phyloP scores from a whole-genome alignment of 1,284 basidiomycete species.

The Puccinia triticina region DNA sequence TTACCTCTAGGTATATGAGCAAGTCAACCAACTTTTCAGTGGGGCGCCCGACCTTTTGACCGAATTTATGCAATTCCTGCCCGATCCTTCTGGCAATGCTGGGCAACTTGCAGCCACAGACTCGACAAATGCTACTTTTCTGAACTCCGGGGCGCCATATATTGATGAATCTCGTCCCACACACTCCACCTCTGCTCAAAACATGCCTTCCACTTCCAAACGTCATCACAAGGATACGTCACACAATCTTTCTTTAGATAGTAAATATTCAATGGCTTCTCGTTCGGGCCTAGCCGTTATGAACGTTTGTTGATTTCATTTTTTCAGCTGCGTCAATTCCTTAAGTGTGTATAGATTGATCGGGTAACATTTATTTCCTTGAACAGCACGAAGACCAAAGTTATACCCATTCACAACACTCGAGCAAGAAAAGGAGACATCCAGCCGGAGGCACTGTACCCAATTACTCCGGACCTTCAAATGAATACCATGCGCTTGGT shows the following conservation, averaged over 20 bases:
- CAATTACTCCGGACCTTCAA: background rate
- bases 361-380: constrained; percentile 1
- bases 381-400: constrained; percentile 24
- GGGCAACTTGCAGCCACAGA: constrained; percentile 19
- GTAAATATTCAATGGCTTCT: constrained; percentile 19
- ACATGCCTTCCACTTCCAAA: constrained; percentile 15
- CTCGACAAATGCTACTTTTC: background rate
- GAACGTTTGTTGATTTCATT: constrained; percentile 35
- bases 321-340: constrained; percentile 6
- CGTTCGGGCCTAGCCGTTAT: background rate
- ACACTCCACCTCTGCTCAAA: constrained; percentile 13
- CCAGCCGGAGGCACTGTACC: background rate
- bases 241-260: constrained; percentile 1
- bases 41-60: constrained; percentile 87
- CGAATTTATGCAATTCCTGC: constrained; percentile 96
- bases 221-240: constrained; percentile 17
- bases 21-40: constrained; percentile 89
- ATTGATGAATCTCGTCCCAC: constrained; percentile 8
- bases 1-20: constrained; percentile 79
- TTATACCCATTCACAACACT: background rate
- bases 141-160: background rate
- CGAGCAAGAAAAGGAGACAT: constrained; percentile 21
- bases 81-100: constrained; percentile 65
- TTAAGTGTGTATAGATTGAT: constrained; percentile 19
- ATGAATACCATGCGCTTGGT: constrained; percentile 21